Evolutionary conservation across 129 eudicot species (phyloP).

Genomic region (Ambrosia artemisiifolia): DNA sequence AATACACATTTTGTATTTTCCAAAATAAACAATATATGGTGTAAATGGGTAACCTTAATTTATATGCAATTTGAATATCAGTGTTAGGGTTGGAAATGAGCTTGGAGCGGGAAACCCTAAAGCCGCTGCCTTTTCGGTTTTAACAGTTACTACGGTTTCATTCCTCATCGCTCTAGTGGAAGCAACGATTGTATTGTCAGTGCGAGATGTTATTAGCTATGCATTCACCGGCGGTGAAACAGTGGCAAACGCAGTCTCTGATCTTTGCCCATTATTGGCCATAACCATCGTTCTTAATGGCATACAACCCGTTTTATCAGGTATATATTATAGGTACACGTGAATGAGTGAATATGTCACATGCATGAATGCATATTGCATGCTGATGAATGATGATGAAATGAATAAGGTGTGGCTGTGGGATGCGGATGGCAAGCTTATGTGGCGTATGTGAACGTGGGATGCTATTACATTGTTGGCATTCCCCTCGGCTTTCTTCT

Average conservation of each 20-base stretch:
- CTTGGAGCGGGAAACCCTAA: slow-evolving; percentile 85
- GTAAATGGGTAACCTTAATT: background rate
- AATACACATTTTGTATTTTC: background rate
- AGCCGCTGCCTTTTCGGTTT: slow-evolving; percentile 79
- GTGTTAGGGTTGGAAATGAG: slow-evolving; percentile 95
- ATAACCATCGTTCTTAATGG: slow-evolving; percentile 77
- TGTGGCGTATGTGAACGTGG: slow-evolving; percentile 88
- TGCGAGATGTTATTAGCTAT: slow-evolving; percentile 69
- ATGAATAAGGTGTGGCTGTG: slow-evolving; percentile 64
- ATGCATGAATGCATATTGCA: background rate
- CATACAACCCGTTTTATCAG: slow-evolving; percentile 84
- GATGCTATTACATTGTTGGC: slow-evolving; percentile 83
- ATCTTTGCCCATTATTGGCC: slow-evolving; percentile 78
- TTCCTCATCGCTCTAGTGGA: slow-evolving; percentile 47
- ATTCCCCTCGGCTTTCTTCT: slow-evolving; percentile 77
- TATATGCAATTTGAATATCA: slow-evolving; percentile 16
- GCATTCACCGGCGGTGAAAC: slow-evolving; percentile 65
- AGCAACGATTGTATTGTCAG: slow-evolving; percentile 43
- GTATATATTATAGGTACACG: slow-evolving; percentile 22
- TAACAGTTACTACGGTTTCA: slow-evolving; percentile 52
- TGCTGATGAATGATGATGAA: background rate
- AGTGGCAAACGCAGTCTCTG: slow-evolving; percentile 76
- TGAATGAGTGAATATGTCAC: background rate
- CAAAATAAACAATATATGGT: background rate
- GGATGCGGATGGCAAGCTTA: slow-evolving; percentile 98